phyloP scores from a whole-genome alignment of 1,284 basidiomycete species.

The Golubevia pallescens region DNA sequence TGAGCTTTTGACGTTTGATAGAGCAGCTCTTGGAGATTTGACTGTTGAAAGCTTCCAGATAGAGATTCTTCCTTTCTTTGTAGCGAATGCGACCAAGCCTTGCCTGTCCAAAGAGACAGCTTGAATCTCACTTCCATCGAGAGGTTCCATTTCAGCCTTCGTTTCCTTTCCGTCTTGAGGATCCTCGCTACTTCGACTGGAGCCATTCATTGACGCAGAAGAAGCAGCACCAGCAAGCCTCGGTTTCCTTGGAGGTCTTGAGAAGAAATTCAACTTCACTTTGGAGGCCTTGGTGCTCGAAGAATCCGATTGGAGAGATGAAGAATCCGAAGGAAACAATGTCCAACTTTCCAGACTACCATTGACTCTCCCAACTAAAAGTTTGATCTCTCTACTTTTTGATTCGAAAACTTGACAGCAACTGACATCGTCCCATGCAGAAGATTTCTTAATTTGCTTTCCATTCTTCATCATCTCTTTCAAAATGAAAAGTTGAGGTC shows the following conservation, averaged over 20 bases:
- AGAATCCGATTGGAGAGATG: neutral
- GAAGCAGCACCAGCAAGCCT: too few relatives aligned
- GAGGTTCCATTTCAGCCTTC: neutral
- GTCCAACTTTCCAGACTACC: neutral
- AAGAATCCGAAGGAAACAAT: neutral
- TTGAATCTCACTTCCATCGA: neutral
- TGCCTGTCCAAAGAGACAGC: neutral
- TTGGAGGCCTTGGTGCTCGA: neutral
- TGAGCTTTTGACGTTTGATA: neutral
- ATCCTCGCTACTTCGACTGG: neutral
- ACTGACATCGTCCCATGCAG: neutral
- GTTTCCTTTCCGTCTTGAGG: too few relatives aligned
- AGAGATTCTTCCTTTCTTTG: neutral
- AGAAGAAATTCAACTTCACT: neutral
- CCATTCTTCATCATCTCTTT: too few relatives aligned
- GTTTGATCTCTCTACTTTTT: neutral
- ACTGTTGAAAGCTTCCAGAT: neutral
- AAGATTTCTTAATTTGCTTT: too few relatives aligned
- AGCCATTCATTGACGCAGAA: neutral
- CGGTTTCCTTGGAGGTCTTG: neutral
- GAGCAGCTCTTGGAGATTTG: neutral
- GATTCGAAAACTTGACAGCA: neutral
- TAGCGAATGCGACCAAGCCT: neutral
- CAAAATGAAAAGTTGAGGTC: too few relatives aligned
- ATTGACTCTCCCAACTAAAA: neutral